Evolutionary conservation across 495 filamentous ascomycete species (phyloP), one percentile per base, ranked within the genome.

Genomic region (Neurospora sp.): DNA sequence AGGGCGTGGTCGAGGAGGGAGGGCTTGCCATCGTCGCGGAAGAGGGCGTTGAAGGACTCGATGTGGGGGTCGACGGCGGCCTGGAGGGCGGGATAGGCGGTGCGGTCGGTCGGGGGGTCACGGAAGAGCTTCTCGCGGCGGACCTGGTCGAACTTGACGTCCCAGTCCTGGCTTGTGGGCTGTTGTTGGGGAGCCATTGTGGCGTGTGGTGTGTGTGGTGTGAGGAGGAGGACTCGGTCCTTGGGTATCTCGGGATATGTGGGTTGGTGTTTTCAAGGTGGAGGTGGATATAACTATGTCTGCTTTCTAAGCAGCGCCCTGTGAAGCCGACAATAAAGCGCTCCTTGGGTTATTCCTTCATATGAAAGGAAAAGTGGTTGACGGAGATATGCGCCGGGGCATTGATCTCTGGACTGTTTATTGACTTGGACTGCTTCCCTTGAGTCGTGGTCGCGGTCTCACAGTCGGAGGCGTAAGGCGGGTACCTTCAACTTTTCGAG

Each of bases 11-110:
- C 90, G 59, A 99, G 82, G 35, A 97, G 86, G 61, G 90, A 88
- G 61, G 86, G 82, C 75, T 87, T 86, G 75, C 83, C 87, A 73
- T 82, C 78, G 76, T 83, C 84, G 16, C 90, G 90, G 77, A 97
- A 94, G 46, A 97, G 84, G n/a, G 92, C 91, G 85, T 99, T 97
- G 89, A 98, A 98, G 10, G 96, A 95, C 74, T 97, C 89, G 79
- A 97, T 89, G 80, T 99, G 96, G 40, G 96, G 96, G 73, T 90
- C 86, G 73, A 97, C 89, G 3, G 95, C 92, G 48, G 87, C 89
- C 68, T 93, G 90, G 66, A 99, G 87, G 14, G 92, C 88, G 4
- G 96, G 96, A 79, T 96, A 98, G 70, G 96, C 93, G 16, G 94
- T 91, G 68, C 88, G 89, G 77, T 98, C 94, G 77, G 87, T 91